Evolutionary conservation across 1,284 basidiomycete genomes (phyloP).

Genomic region (Heterobasidion parviporum): DNA sequence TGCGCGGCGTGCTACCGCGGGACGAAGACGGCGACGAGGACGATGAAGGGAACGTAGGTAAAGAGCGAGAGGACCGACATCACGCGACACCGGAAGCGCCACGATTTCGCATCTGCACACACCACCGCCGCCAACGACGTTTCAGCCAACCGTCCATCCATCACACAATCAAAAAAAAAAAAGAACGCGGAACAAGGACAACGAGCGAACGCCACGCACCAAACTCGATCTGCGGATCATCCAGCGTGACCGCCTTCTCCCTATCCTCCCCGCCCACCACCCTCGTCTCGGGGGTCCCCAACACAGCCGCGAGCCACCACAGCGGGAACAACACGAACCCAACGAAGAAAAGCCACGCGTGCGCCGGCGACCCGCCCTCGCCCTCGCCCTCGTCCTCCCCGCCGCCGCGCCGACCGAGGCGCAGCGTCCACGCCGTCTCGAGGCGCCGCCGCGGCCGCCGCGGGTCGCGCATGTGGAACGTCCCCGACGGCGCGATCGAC

Average conservation of each 20-base stretch:
- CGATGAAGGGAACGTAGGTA: constrained; percentile 72
- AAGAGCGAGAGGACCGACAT: constrained; percentile 57
- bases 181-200: background rate
- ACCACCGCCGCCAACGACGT: background rate
- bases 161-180: background rate
- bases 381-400: constrained; percentile 54
- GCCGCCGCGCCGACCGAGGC: constrained; percentile 26
- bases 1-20: constrained; percentile 11
- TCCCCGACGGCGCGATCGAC: constrained; percentile 44
- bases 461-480: constrained; percentile 74
- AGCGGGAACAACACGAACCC: constrained; percentile 69
- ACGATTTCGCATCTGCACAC: constrained; percentile 52
- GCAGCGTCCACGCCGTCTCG: constrained; percentile 52
- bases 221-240: constrained; percentile 71
- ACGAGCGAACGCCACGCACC: constrained; percentile 34
- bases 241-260: constrained; percentile 65
- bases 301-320: constrained; percentile 65
- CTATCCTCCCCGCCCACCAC: constrained; percentile 46
- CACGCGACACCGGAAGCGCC: constrained; percentile 66
- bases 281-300: constrained; percentile 52
- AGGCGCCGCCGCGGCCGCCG: constrained; percentile 50
- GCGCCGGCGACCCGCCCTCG: constrained; percentile 55
- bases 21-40: constrained; percentile 60
- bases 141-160: background rate
- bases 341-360: constrained; percentile 70